Evolutionary conservation across 495 filamentous ascomycete genomes (phyloP).

Genomic region (Cladorrhinum samala): DNA sequence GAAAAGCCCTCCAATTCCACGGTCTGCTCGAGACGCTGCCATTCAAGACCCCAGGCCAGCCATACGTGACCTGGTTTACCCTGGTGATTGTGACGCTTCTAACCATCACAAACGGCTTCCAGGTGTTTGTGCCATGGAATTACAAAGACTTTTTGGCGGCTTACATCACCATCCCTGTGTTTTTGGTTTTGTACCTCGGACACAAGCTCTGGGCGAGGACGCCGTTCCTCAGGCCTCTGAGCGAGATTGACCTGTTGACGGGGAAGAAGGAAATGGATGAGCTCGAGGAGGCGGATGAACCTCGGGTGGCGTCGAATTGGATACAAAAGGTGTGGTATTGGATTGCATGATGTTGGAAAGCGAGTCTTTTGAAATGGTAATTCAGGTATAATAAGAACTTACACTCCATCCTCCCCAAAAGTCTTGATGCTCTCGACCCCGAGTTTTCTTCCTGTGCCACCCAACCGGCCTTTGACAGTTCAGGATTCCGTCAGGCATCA

Average conservation of each 20-base stretch:
- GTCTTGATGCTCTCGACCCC: no score
- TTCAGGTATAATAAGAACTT: no score
- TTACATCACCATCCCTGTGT: constrained; percentile 43
- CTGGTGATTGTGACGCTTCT: constrained; percentile 34
- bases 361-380: background rate
- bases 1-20: constrained; percentile 33
- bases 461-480: no score
- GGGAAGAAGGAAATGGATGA: constrained; percentile 49
- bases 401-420: no score
- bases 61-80: constrained; percentile 34
- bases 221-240: constrained; percentile 19
- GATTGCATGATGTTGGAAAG: constrained; percentile 30
- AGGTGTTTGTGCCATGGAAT: constrained; percentile 37
- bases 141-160: constrained; percentile 38
- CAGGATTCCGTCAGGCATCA: no score
- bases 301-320: constrained; percentile 34
- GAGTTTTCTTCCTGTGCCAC: no score
- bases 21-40: constrained; percentile 33
- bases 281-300: constrained; percentile 31
- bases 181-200: constrained; percentile 34
- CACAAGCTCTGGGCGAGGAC: constrained; percentile 36
- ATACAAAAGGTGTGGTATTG: constrained; percentile 41
- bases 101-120: constrained; percentile 45
- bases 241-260: constrained; percentile 39
- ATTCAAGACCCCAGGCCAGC: constrained; percentile 36